A percentile compares a stretch with the other conserved stretches of the same genome.
Conservation (phyloP, 257 asterid genomes). For the Cynanchum wilfordii region DNA sequence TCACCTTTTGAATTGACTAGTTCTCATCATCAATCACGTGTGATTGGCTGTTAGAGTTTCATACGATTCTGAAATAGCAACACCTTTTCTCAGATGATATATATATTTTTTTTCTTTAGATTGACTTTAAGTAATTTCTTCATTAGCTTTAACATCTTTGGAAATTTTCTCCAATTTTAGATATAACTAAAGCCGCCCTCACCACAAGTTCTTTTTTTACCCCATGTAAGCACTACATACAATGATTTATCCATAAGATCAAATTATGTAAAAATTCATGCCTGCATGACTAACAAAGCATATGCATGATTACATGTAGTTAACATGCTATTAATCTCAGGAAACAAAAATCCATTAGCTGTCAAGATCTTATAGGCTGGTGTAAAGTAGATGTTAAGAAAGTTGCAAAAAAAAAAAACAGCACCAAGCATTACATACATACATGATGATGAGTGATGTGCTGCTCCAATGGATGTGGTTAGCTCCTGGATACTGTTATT, state of each 20-base stretch:
- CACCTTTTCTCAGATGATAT: slow-evolving; percentile 11
- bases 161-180: slow-evolving; percentile 10
- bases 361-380: background rate
- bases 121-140: slow-evolving; percentile 26
- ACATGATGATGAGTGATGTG: slow-evolving; percentile 32
- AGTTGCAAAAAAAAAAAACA: slow-evolving; percentile 6
- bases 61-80: slow-evolving; percentile 26
- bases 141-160: slow-evolving; percentile 11
- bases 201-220: slow-evolving; percentile 14
- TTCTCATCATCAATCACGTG: slow-evolving; percentile 42
- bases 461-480: slow-evolving; percentile 34
- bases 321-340: slow-evolving; percentile 4
- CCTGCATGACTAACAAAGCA: slow-evolving; percentile 4
- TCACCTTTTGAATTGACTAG: slow-evolving; percentile 36
- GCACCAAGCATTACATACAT: slow-evolving; percentile 28
- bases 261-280: slow-evolving; percentile 1
- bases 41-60: slow-evolving; percentile 26
- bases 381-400: background rate
- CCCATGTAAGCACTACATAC: slow-evolving; percentile 8
- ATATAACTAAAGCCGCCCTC: slow-evolving; percentile 5
- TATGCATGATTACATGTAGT: slow-evolving; percentile 4
- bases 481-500: slow-evolving; percentile 31
- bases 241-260: slow-evolving; percentile 7
- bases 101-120: background rate
- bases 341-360: slow-evolving; percentile 5